Percentiles rank a stretch among this genome's conserved stretches.
phyloP scores from a whole-genome alignment of 2,329 filamentous ascomycete species.

The Claviceps capensis region DNA sequence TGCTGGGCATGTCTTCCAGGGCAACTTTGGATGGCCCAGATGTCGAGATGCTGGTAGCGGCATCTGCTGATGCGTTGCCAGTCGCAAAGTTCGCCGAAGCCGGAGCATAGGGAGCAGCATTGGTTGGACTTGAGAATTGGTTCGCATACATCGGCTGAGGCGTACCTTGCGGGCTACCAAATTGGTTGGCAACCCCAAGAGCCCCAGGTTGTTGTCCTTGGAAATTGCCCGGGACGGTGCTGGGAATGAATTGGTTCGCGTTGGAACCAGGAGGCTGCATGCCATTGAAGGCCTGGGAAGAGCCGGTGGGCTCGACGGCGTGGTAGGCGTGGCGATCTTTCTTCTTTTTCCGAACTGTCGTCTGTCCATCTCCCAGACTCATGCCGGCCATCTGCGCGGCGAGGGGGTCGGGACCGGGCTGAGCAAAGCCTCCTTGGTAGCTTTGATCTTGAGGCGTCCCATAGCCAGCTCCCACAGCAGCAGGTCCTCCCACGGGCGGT shows the following conservation, averaged over 20 bases:
- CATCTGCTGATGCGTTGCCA: constrained; percentile 13
- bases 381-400: constrained; percentile 67
- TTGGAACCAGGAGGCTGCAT: constrained; percentile 45
- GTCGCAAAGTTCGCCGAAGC: constrained; percentile 14
- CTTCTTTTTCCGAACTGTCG: constrained; percentile 59
- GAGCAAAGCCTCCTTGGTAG: constrained; percentile 15
- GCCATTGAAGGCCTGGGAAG: constrained; percentile 56
- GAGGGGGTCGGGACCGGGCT: constrained; percentile 34
- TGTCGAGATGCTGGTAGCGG: constrained; percentile 20
- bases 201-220: constrained; percentile 11
- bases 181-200: constrained; percentile 28
- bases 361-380: constrained; percentile 43
- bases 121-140: constrained; percentile 48
- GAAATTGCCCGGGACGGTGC: constrained; percentile 13
- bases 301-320: constrained; percentile 59
- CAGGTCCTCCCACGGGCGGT: not conserved
- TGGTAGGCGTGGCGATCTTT: constrained; percentile 93
- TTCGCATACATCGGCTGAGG: constrained; percentile 25
- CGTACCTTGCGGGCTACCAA: constrained; percentile 29
- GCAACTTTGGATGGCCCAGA: constrained; percentile 48
- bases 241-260: constrained; percentile 26
- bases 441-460: constrained; percentile 19
- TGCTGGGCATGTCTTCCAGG: constrained; percentile 82
- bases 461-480: constrained; percentile 14
- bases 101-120: constrained; percentile 26